These are phyloP conservation scores for Microthlaspi erraticum DNA, from an alignment of 345 rosid species.

Conservation along the genomic window DNA sequence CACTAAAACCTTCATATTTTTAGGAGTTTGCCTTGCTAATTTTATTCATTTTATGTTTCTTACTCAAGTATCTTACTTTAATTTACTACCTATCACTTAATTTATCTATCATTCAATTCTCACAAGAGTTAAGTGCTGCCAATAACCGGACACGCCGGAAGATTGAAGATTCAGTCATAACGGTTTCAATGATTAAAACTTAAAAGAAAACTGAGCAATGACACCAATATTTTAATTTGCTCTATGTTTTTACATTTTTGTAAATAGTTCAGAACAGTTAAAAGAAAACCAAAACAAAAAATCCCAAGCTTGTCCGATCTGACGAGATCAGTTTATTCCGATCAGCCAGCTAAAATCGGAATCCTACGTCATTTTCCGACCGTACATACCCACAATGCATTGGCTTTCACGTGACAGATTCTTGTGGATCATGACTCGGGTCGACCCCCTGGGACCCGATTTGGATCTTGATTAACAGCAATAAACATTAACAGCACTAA, in stretches of 20 bases:
- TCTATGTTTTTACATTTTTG: background rate
- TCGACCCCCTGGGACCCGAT: slow-evolving; percentile 16
- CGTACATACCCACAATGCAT: slow-evolving; percentile 29
- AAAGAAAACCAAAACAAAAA: background rate
- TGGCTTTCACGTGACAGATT: slow-evolving; percentile 25
- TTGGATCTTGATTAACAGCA: background rate
- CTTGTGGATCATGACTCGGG: slow-evolving; percentile 16
- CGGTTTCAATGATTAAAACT: slow-evolving; percentile 23
- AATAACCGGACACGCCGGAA: slow-evolving; percentile 9
- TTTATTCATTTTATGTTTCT: background rate
- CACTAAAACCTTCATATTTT: background rate
- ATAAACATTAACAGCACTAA: too few species aligned
- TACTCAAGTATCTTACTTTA: background rate
- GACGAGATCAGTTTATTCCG: background rate
- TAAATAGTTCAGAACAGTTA: background rate
- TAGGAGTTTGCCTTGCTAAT: too few species aligned
- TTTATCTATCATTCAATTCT: background rate
- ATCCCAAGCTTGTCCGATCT: background rate
- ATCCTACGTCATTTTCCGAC: slow-evolving; percentile 34
- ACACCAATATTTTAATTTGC: background rate
- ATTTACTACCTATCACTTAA: background rate
- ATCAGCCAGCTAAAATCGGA: background rate
- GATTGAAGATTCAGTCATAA: slow-evolving; percentile 32
- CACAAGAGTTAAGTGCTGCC: too few species aligned
- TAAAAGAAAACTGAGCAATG: slow-evolving; percentile 16